A percentile compares a stretch with the other conserved stretches of the same genome.
phyloP scores from a whole-genome alignment of 2,329 filamentous ascomycete species.

The Xylaria sp. region DNA sequence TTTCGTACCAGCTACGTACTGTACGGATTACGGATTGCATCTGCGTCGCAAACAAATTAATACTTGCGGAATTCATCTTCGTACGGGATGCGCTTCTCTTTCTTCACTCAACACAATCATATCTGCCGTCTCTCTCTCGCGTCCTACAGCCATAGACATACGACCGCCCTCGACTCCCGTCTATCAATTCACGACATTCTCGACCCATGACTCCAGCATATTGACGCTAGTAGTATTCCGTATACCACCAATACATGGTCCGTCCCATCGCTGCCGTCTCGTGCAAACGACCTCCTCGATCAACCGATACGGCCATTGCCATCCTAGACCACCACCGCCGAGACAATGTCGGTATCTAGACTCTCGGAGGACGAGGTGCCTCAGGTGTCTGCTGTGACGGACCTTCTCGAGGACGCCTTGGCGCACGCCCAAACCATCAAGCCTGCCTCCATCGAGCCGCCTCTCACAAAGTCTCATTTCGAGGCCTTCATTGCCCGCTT shows the following conservation, averaged over 20 bases:
- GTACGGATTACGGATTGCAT: background rate
- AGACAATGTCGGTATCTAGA: conserved; percentile 45
- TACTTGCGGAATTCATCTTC: background rate
- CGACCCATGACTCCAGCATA: background rate
- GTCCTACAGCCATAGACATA: conserved; percentile 1
- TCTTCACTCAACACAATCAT: background rate
- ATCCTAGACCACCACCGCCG: background rate
- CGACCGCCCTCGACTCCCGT: background rate
- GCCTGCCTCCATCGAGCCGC: conserved; percentile 62
- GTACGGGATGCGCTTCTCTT: conserved; percentile 7
- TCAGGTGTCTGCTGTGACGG: conserved; percentile 48
- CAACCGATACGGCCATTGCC: background rate
- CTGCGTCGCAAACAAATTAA: background rate
- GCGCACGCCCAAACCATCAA: conserved; percentile 55
- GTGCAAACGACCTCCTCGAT: background rate
- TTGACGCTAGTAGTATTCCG: background rate
- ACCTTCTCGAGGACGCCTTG: conserved; percentile 54
- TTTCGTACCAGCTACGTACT: background rate
- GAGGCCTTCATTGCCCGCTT: conserved; percentile 44
- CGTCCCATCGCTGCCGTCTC: background rate
- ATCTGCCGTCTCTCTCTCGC: conserved; percentile 5
- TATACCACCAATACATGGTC: background rate
- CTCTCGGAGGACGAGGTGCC: conserved; percentile 44
- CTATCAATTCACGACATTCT: background rate
- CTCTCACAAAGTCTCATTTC: conserved; percentile 65